A percentile compares a stretch with the other conserved stretches of the same genome.
Evolutionary conservation across 2,329 filamentous ascomycete genomes (phyloP).

Genomic region (Diaporthe vaccinii): DNA sequence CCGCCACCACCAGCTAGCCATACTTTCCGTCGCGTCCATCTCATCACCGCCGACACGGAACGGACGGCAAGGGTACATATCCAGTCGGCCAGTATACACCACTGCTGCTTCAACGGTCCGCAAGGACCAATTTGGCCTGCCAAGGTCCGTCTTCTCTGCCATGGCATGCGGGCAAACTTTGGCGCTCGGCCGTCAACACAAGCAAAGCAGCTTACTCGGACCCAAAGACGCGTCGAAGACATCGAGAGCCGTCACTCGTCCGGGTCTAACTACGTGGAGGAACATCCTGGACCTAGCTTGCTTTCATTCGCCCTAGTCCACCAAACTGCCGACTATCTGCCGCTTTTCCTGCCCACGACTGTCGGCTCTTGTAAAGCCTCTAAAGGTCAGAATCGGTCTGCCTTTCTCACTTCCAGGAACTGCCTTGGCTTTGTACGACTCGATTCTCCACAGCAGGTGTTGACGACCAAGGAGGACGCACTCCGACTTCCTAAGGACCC

Average conservation of each 20-base stretch:
- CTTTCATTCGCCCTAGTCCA: background rate
- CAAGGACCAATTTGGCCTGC: background rate
- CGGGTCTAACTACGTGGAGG: background rate
- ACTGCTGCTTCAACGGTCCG: background rate
- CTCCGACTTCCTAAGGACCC: constrained; percentile 1
- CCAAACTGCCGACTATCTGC: background rate
- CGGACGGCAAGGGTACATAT: background rate
- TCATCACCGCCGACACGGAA: background rate
- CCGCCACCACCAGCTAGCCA: background rate
- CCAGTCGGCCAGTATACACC: background rate
- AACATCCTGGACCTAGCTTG: background rate
- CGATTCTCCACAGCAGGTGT: background rate
- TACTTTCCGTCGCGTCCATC: background rate
- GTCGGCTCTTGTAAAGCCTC: background rate
- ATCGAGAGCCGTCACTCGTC: background rate
- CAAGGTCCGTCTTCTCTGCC: background rate
- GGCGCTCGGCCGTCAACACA: background rate
- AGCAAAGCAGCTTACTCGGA: background rate
- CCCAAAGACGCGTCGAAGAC: constrained; percentile 17
- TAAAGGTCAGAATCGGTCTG: background rate
- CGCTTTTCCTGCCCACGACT: background rate
- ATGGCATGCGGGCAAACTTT: background rate
- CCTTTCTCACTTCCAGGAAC: background rate
- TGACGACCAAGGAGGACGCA: background rate
- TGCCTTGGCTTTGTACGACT: background rate